Evolutionary conservation across 1,139 yeast genomes (phyloP).

Genomic region (Schwanniomyces etchellsii): DNA sequence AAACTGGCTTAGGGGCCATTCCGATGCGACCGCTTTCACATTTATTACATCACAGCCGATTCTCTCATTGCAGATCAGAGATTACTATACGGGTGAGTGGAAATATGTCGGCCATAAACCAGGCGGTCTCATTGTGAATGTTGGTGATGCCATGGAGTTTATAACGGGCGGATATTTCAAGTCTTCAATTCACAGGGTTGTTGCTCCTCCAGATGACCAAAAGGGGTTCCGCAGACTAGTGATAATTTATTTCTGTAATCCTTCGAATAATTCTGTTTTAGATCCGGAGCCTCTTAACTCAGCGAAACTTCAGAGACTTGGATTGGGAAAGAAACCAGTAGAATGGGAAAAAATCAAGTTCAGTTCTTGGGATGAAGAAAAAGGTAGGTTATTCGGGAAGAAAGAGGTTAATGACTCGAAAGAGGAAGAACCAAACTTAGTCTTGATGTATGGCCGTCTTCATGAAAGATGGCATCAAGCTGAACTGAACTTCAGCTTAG

Average conservation of each 20-base stretch:
- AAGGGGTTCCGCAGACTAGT: conserved; percentile 30
- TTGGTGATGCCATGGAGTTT: conserved; percentile 27
- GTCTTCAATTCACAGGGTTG: conserved; percentile 26
- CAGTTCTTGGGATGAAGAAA: conserved; percentile 33
- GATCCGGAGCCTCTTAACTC: conserved; percentile 38
- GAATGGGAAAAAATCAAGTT: conserved; percentile 32
- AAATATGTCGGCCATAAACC: conserved; percentile 42
- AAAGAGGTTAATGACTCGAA: conserved; percentile 17
- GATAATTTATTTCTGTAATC: conserved; percentile 39
- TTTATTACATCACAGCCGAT: conserved; percentile 47
- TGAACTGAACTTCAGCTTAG: conserved; percentile 12
- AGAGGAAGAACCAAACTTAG: conserved; percentile 35
- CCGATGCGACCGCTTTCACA: conserved; percentile 45
- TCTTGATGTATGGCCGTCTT: conserved; percentile 29
- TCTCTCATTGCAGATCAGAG: conserved; percentile 43
- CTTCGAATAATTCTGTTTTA: conserved; percentile 20
- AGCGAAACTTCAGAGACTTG: conserved; percentile 28
- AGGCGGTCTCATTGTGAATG: conserved; percentile 40
- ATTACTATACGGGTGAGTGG: conserved; percentile 41
- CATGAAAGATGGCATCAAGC: conserved; percentile 40
- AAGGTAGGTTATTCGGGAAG: conserved; percentile 36
- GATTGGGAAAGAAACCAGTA: conserved; percentile 23
- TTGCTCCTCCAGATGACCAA: conserved; percentile 28
- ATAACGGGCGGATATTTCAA: conserved; percentile 31
- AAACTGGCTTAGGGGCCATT: conserved; percentile 47